Conservation (phyloP, 345 rosid genomes). For the Eutrema yunnanense region DNA sequence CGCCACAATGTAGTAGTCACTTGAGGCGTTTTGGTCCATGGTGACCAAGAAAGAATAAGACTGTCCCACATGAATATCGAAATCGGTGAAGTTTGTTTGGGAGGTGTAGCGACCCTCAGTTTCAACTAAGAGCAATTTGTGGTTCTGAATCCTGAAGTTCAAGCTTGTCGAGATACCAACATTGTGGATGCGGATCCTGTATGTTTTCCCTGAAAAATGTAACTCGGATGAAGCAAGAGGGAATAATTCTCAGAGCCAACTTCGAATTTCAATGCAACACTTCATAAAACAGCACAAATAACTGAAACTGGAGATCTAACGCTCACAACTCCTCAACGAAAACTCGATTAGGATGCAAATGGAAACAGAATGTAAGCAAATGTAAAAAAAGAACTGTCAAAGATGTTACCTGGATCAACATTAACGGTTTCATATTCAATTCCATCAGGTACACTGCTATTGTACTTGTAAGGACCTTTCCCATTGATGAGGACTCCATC, state of each 20-base stretch:
- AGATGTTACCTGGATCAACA: constrained; percentile 66
- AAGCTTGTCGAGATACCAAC: constrained; percentile 87
- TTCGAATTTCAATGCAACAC: not conserved
- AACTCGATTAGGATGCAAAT: not conserved
- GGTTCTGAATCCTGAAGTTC: constrained; percentile 95
- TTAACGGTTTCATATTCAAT: constrained; percentile 56
- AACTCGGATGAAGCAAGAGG: not conserved
- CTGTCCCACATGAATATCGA: constrained; percentile 91
- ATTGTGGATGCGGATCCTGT: constrained; percentile 78
- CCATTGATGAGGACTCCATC: constrained; percentile 96
- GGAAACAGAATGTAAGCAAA: not conserved
- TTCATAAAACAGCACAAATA: not conserved
- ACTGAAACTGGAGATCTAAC: not conserved
- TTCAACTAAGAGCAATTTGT: constrained; percentile 75
- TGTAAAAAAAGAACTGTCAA: not conserved
- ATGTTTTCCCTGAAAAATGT: constrained; percentile 73
- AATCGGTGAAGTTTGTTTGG: constrained; percentile 66
- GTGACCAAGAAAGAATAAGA: constrained; percentile 87
- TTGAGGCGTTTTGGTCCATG: constrained; percentile 86
- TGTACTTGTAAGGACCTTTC: constrained; percentile 82
- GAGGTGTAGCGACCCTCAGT: constrained; percentile 76
- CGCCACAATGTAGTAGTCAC: constrained; percentile 91
- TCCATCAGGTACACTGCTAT: constrained; percentile 69
- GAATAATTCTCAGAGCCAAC: not conserved
- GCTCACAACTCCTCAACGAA: not conserved